Percentiles rank a stretch among this genome's conserved stretches.
Conservation (phyloP, 176 grass and related monocot species). For the Musa schizocarpa region DNA sequence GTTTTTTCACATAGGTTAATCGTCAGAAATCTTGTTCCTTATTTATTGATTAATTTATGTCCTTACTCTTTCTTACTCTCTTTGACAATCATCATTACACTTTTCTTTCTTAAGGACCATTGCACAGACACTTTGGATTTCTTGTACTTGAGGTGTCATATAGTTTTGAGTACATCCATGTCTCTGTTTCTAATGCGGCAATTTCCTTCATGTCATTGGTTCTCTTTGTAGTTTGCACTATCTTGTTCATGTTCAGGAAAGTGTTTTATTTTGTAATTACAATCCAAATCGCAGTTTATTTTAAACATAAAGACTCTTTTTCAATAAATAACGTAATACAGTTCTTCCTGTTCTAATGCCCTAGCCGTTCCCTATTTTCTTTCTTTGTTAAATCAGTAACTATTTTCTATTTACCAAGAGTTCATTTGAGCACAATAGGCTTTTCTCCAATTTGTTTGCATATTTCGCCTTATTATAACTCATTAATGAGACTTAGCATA, state of each 20-base stretch:
- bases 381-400: too few relatives aligned
- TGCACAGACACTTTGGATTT: neutral
- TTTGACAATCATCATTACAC: neutral
- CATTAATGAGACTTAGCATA: too few relatives aligned
- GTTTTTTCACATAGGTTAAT: slow-evolving; percentile 19
- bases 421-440: too few relatives aligned
- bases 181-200: neutral
- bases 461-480: too few relatives aligned
- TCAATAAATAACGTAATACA: neutral
- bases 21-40: neutral
- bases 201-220: neutral
- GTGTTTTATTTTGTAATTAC: neutral
- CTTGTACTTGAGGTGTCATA: neutral
- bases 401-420: too few relatives aligned
- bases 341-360: too few relatives aligned
- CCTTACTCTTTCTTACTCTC: neutral
- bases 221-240: neutral
- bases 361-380: too few relatives aligned
- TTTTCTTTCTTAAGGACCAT: neutral
- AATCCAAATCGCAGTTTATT: neutral
- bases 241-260: neutral
- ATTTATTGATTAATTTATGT: neutral
- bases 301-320: neutral
- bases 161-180: neutral
- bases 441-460: too few relatives aligned